phyloP scores from a whole-genome alignment of 352 stramenopile species.

The Phytophthora melonis region DNA sequence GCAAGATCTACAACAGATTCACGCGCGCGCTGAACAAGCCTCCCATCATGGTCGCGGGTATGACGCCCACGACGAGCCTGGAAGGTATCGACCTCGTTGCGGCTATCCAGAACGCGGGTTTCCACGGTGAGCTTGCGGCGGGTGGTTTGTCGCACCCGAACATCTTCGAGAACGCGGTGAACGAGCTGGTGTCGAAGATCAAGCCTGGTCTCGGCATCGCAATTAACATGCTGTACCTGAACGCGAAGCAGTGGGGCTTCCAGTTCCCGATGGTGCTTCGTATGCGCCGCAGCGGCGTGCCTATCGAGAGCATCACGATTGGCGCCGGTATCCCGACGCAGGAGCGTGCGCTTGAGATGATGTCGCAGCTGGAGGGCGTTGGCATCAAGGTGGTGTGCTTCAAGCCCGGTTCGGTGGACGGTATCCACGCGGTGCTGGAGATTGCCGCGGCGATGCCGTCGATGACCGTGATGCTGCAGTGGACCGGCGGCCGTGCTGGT shows the following conservation, averaged over 20 bases:
- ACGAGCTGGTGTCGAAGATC: constrained; percentile 76
- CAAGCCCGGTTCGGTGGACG: constrained; percentile 85
- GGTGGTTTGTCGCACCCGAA: constrained; percentile 73
- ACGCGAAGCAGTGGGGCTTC: constrained; percentile 88
- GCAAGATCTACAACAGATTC: constrained; percentile 76
- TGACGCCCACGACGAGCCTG: too few species aligned
- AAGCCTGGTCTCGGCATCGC: constrained; percentile 76
- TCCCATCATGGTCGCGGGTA: too few species aligned
- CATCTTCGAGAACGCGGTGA: constrained; percentile 79
- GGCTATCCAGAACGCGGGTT: constrained; percentile 82
- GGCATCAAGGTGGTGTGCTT: constrained; percentile 88
- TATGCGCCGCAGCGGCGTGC: constrained; percentile 5
- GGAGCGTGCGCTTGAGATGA: constrained; percentile 84
- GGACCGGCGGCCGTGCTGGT: too few species aligned
- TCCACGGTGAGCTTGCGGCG: constrained; percentile 80
- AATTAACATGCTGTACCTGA: constrained; percentile 93
- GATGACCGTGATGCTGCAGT: too few species aligned
- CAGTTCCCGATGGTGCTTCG: constrained; percentile 91
- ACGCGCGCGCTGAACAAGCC: constrained; percentile 36
- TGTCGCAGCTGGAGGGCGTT: constrained; percentile 63
- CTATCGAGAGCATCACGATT: too few species aligned
- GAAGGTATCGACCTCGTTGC: constrained; percentile 69
- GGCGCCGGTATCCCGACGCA: constrained; percentile 59
- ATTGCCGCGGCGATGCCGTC: constrained; percentile 36
- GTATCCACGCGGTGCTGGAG: constrained; percentile 80